Evolutionary conservation across 441 rosid genomes (phyloP), one percentile per base, ranked within the genome.

Genomic region (Pelargonium fulgidum): DNA sequence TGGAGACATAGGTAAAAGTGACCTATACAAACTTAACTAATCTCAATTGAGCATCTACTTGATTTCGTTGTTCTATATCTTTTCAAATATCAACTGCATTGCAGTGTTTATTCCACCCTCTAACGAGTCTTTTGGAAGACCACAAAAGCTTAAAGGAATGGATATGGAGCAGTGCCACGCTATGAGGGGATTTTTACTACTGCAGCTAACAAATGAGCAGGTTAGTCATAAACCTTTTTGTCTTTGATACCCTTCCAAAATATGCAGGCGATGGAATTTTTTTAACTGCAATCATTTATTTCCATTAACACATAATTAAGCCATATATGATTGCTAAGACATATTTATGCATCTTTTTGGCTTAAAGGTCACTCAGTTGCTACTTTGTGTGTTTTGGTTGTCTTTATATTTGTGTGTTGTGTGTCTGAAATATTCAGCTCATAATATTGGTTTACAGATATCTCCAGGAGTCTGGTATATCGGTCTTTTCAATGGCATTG

Each of bases 401-500:
- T 39, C 9, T 39, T 7, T 4, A 6, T 39, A 39, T 39, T 6
- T 39, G 42, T 39, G 42, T 39, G 42, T 39, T 39, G 42, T 39
- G 42, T 36, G 9, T 52, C 65, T 69, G 66, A 65, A 68, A 39
- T 39, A 39, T 68, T 76, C 54, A 47, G 52, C 76, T 74, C 64
- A 59, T 33, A 19, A 67, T 26, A 47, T 54, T 74, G n/a, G 69
- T 74, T 44, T 77, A 77, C 85, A 93, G 97, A 85, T 91, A 80
- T 78, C 92, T 69, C 85, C 97, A 24, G 95, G 99, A 76, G 91
- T 84, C 72, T 88, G 91, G 89, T 93, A 89, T 77, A 79, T 91
- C 66, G 97, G 96, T 71, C 87, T 91, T 79, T 93, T 93, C 74
- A 93, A 93, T 44, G 99, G 99, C 48, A 76, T 91, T 74, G 99